Evolutionary conservation across 2,329 filamentous ascomycete species (phyloP).

Genomic region (Alternaria brassicicola): DNA sequence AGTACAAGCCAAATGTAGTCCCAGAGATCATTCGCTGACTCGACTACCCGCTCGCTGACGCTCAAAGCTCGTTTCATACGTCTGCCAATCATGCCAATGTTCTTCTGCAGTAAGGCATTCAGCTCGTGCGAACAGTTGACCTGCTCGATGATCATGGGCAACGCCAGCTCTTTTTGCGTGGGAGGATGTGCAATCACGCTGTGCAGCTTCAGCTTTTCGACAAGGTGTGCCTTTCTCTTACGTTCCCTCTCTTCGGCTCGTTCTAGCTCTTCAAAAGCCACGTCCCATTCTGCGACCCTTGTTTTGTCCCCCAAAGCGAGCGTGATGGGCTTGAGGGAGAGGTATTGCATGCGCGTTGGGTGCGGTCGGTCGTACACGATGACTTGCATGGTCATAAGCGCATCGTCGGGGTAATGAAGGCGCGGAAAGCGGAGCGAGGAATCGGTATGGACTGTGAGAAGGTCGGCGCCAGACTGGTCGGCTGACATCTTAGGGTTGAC

Average conservation of each 20-base stretch:
- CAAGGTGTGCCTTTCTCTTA: constrained; percentile 68
- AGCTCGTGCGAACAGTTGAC: constrained; percentile 96
- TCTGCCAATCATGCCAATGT: constrained; percentile 81
- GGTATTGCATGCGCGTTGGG: constrained; percentile 91
- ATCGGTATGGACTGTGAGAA: constrained; percentile 67
- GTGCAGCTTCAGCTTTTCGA: constrained; percentile 87
- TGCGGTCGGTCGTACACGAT: constrained; percentile 87
- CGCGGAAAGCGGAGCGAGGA: constrained; percentile 64
- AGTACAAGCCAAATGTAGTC: constrained; percentile 72
- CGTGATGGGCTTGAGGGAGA: constrained; percentile 87
- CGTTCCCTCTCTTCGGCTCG: constrained; percentile 74
- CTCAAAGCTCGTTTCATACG: constrained; percentile 84
- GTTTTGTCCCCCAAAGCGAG: constrained; percentile 75
- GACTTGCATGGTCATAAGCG: constrained; percentile 78
- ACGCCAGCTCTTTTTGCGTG: constrained; percentile 80
- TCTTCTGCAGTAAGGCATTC: constrained; percentile 83
- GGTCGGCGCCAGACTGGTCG: constrained; percentile 67
- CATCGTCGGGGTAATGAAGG: constrained; percentile 70
- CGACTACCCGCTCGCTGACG: constrained; percentile 91
- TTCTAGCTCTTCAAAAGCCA: constrained; percentile 59
- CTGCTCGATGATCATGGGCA: constrained; percentile 85
- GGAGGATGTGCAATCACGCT: constrained; percentile 77
- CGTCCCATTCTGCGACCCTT: constrained; percentile 48
- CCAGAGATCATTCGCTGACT: constrained; percentile 86
- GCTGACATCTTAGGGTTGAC: constrained; percentile 67